Conservation (phyloP, 1,139 yeast genomes). For the Geotrichum citri-aurantii region DNA sequence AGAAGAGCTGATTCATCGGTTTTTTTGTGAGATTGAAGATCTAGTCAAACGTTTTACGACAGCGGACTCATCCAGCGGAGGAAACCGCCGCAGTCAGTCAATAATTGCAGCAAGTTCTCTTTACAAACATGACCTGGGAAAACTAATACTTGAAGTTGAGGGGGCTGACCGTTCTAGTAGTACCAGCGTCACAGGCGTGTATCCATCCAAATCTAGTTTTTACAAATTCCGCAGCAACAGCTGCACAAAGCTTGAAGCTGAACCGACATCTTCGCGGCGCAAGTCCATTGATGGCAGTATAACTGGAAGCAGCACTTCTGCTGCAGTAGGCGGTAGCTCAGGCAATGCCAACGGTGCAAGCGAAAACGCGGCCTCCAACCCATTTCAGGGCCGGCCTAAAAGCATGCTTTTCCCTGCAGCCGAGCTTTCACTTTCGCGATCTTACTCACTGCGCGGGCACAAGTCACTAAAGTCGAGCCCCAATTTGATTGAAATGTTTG, state of each 20-base stretch:
- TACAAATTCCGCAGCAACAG: slow-evolving; percentile 1
- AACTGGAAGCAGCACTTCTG: background rate
- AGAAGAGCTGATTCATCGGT: slow-evolving; percentile 36
- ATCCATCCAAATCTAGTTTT: background rate
- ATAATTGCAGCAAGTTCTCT: slow-evolving; percentile 25
- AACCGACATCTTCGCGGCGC: background rate
- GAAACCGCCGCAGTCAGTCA: slow-evolving; percentile 25
- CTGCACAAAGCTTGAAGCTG: slow-evolving; percentile 1
- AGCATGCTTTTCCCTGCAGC: background rate
- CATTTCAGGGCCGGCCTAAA: background rate
- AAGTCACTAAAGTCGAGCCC: slow-evolving; percentile 28
- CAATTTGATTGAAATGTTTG: slow-evolving; percentile 28
- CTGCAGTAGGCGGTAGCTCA: slow-evolving; percentile 20
- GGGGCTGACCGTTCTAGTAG: slow-evolving; percentile 19
- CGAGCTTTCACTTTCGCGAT: slow-evolving; percentile 5
- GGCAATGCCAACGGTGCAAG: background rate
- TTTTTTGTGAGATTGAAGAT: slow-evolving; percentile 35
- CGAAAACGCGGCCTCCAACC: background rate
- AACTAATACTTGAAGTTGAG: slow-evolving; percentile 27
- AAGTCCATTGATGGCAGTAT: background rate
- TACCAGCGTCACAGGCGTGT: background rate
- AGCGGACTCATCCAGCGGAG: background rate
- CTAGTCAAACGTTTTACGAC: slow-evolving; percentile 28
- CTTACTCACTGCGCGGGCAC: slow-evolving; percentile 23
- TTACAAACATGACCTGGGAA: slow-evolving; percentile 29